These are phyloP conservation scores for Galerina marginata DNA, from an alignment of 768 basidiomycete species.

Conservation along the genomic window DNA sequence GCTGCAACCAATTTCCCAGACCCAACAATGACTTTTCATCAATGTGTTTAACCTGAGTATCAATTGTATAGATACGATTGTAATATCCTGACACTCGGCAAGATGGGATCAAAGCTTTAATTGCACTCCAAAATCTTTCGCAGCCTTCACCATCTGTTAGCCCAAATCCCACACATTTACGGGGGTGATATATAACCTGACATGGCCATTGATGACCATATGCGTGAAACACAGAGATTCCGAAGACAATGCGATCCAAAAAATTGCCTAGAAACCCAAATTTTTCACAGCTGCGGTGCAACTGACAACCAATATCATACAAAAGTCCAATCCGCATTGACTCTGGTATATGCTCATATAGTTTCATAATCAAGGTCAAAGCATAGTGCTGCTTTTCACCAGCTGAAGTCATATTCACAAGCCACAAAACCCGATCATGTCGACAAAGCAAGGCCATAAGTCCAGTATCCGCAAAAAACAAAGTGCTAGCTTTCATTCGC, in stretches of 20 bases:
- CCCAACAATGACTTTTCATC: constrained; percentile 5
- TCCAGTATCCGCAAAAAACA: background rate
- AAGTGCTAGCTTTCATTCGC: background rate
- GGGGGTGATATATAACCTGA: constrained; percentile 39
- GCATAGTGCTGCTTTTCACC: too few species aligned
- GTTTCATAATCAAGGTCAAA: background rate
- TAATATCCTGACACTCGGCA: constrained; percentile 8
- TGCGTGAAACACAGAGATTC: constrained; percentile 42
- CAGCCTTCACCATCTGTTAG: background rate
- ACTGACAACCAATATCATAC: constrained; percentile 43
- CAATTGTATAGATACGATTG: constrained; percentile 14
- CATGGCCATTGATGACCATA: constrained; percentile 45
- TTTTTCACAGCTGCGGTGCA: constrained; percentile 31
- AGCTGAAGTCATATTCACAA: too few species aligned
- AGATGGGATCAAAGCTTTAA: background rate
- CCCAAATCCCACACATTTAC: background rate
- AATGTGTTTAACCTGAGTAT: constrained; percentile 15
- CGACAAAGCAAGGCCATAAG: background rate
- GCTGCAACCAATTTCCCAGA: constrained; percentile 2
- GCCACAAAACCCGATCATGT: too few species aligned
- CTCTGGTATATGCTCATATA: background rate
- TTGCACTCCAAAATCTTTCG: background rate
- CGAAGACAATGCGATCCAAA: constrained; percentile 29
- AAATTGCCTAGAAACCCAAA: constrained; percentile 30
- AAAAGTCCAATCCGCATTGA: constrained; percentile 23